Evolutionary conservation across 306 rosid species (phyloP).

Genomic region (Castanopsis chinensis): DNA sequence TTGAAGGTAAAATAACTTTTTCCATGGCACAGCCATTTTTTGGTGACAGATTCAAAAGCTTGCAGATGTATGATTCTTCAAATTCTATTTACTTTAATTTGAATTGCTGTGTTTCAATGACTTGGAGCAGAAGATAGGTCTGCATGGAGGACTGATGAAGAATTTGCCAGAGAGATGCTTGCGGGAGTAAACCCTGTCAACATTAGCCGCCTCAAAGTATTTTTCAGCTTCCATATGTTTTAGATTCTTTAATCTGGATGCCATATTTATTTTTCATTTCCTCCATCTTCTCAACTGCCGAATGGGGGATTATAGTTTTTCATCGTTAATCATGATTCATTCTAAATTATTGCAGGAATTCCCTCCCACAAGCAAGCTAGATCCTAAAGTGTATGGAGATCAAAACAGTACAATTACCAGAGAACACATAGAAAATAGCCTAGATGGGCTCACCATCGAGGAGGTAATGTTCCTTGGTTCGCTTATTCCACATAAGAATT

Average conservation of each 20-base stretch:
- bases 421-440: conserved; percentile 43
- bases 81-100: background rate
- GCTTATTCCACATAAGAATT: background rate
- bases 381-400: conserved; percentile 49
- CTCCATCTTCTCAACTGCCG: background rate
- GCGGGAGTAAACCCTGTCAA: conserved; percentile 78
- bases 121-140: conserved; percentile 58
- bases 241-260: too few relatives aligned
- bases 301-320: background rate
- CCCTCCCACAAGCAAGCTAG: conserved; percentile 73
- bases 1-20: conserved; percentile 45
- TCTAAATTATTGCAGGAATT: conserved; percentile 52
- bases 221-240: conserved; percentile 6
- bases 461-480: conserved; percentile 43
- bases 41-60: too few relatives aligned
- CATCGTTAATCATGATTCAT: background rate
- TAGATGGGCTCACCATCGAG: conserved; percentile 57
- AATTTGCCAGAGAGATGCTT: conserved; percentile 85
- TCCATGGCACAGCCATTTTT: too few relatives aligned
- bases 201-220: conserved; percentile 63
- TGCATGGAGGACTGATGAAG: conserved; percentile 88
- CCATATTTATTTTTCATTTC: background rate
- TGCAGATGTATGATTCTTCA: too few relatives aligned
- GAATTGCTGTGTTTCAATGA: conserved; percentile 19
- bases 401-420: conserved; percentile 59